Base-by-base conservation (phyloP, 345 rosid genomes). In the Salix arbutifolia region DNA sequence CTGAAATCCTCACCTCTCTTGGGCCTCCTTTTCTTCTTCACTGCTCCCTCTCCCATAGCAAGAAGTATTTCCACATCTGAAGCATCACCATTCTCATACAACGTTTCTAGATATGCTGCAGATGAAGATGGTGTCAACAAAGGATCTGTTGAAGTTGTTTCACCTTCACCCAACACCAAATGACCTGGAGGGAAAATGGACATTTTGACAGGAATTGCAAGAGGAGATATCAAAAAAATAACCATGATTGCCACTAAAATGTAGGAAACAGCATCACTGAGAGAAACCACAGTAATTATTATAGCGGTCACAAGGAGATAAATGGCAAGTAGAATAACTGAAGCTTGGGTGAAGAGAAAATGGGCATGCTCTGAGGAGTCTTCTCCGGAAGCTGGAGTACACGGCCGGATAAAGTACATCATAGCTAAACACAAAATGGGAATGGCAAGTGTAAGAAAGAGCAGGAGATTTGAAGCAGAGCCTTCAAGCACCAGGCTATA, bases 1-100 rank as follows among this genome's bases (percentile, higher is more conserved):
- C 70, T 83, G 76, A 91, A 91, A 80, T 89, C 91, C 82, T 90
- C 92, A 69, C 94, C 94, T 78, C 94, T 82, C 79, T 83, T 90
- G 48, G 94, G 92, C 82, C 83, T 81, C 74, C 89, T 84, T 80
- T 76, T 90, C 83, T 90, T 91, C 87, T 86, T 85, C 70, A 91
- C 81, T 1, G 92, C 95, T 19, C 95, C 95, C 69, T 89, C 90
- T 11, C 95, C 92, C 65, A 81, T 88, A 52, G 92, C 91, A 73
- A 91, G 86, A 81, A 91, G 95, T 85, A 91, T 81, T 28, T 81
- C 90, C 69, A 89, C 85, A 75, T 88, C 92, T 1, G 86, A 83
- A 35, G 40, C 73, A 1, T 85, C 89, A 35, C 86, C 89, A 48
- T 13, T 65, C 66, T 85, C 86, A 31, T 35, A 71, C 30, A 84